Evolutionary conservation across 768 basidiomycete species (phyloP).

Genomic region (Auriculariales sp.): DNA sequence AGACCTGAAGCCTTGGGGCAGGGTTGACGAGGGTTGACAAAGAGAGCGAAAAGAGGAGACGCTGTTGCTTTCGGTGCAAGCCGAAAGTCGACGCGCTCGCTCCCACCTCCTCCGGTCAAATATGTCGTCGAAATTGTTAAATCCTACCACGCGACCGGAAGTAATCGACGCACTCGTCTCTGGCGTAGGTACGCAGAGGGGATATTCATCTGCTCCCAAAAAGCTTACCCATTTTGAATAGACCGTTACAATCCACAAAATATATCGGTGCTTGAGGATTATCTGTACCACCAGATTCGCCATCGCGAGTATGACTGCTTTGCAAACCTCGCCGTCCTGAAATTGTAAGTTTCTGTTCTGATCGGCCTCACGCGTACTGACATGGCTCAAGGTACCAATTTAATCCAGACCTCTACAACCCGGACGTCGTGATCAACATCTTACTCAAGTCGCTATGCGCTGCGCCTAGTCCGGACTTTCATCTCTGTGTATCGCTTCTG

Average conservation of each 20-base stretch:
- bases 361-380: not conserved
- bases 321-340: slow-evolving; percentile 88
- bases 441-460: slow-evolving; percentile 83
- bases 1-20: too few relatives aligned
- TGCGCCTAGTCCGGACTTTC: slow-evolving; percentile 82
- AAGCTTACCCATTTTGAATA: slow-evolving; percentile 16
- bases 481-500: slow-evolving; percentile 84
- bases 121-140: slow-evolving; percentile 52
- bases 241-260: slow-evolving; percentile 98
- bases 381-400: slow-evolving; percentile 68
- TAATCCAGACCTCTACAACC: slow-evolving; percentile 84
- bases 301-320: slow-evolving; percentile 87
- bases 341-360: slow-evolving; percentile 42
- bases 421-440: slow-evolving; percentile 87
- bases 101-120: too few relatives aligned
- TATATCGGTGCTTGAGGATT: slow-evolving; percentile 86
- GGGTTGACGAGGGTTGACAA: too few relatives aligned
- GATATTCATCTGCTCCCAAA: not conserved
- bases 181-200: slow-evolving; percentile 54
- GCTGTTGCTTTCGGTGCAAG: too few relatives aligned
- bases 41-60: too few relatives aligned
- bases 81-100: too few relatives aligned
- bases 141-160: slow-evolving; percentile 66
- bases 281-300: slow-evolving; percentile 87
- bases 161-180: slow-evolving; percentile 85